Percentiles rank a stretch among this genome's conserved stretches.
These are phyloP conservation scores for Phytophthora hybrid DNA, from an alignment of 352 stramenopile species.

Conservation along the genomic window DNA sequence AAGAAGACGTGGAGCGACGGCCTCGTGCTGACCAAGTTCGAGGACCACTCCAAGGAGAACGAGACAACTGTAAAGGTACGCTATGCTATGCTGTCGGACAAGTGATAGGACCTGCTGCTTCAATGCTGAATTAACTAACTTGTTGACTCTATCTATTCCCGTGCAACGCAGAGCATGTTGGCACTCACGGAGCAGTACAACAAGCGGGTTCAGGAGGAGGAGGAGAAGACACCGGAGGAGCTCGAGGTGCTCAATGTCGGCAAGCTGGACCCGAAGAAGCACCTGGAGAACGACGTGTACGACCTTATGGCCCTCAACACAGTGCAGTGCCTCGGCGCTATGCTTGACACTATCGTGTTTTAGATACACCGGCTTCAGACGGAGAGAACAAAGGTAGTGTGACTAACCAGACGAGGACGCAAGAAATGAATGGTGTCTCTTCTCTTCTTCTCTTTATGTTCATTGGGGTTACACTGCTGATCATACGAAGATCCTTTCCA, in stretches of 20 bases:
- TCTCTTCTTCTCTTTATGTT: slow-evolving; percentile 20
- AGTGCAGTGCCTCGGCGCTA: slow-evolving; percentile 98
- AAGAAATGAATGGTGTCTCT: slow-evolving; percentile 34
- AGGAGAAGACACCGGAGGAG: slow-evolving; percentile 98
- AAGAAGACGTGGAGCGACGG: slow-evolving; percentile 98
- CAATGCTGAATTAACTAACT: slow-evolving; percentile 10
- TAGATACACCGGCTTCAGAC: slow-evolving; percentile 54
- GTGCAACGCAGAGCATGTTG: slow-evolving; percentile 86
- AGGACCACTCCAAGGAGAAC: slow-evolving; percentile 95
- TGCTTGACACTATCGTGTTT: slow-evolving; percentile 99
- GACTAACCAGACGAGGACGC: slow-evolving; percentile 19
- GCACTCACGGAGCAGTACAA: slow-evolving; percentile 97
- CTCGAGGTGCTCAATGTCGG: slow-evolving; percentile 98
- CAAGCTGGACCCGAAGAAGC: slow-evolving; percentile 96
- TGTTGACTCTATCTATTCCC: slow-evolving; percentile 82
- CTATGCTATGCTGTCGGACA: background rate
- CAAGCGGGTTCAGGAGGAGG: slow-evolving; percentile 94
- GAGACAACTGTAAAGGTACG: slow-evolving; percentile 92
- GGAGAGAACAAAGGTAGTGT: slow-evolving; percentile 22
- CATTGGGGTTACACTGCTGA: slow-evolving; percentile 25
- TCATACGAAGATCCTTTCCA: slow-evolving; percentile 30
- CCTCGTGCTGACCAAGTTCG: slow-evolving; percentile 95
- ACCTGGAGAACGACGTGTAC: slow-evolving; percentile 95
- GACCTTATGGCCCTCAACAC: slow-evolving; percentile 99
- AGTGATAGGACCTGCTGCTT: background rate